Conservation (phyloP, 768 basidiomycete species). For the Pulveroboletus sp. region DNA sequence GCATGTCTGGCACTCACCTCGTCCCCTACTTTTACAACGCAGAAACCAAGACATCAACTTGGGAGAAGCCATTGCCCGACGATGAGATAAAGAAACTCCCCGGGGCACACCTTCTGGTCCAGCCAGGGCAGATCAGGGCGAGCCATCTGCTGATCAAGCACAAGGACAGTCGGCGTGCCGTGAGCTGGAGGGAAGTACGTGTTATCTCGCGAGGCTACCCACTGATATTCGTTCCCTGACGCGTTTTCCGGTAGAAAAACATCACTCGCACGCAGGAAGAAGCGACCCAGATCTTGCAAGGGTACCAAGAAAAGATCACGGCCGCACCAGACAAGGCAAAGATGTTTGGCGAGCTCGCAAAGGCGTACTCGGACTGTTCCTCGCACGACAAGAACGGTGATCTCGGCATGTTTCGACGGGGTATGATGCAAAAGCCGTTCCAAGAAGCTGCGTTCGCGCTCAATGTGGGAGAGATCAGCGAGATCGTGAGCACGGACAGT, state of each 20-base stretch:
- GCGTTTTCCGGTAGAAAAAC: constrained; percentile 30
- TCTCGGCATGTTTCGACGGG: constrained; percentile 78
- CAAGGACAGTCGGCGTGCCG: constrained; percentile 66
- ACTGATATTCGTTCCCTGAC: neutral
- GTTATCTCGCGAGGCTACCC: neutral
- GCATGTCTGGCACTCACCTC: constrained; percentile 72
- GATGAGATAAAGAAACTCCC: constrained; percentile 62
- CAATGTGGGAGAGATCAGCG: constrained; percentile 72
- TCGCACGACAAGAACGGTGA: constrained; percentile 82
- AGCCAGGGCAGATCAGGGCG: constrained; percentile 70
- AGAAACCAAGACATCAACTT: constrained; percentile 64
- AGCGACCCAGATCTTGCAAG: constrained; percentile 74
- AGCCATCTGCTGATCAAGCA: constrained; percentile 96
- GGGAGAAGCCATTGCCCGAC: constrained; percentile 69
- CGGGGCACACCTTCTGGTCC: constrained; percentile 55
- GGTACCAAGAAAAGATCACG: constrained; percentile 59
- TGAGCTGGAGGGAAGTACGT: constrained; percentile 81
- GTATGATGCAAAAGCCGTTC: constrained; percentile 97
- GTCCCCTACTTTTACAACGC: constrained; percentile 88
- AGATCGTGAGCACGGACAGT: constrained; percentile 83
- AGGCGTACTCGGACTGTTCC: constrained; percentile 81
- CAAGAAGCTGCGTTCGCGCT: constrained; percentile 82
- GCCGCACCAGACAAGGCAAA: constrained; percentile 37
- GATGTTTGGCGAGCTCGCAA: constrained; percentile 76
- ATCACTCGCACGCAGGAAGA: constrained; percentile 88